Evolutionary conservation across 1,284 basidiomycete species (phyloP).

Genomic region (Irpex rosettiformis): DNA sequence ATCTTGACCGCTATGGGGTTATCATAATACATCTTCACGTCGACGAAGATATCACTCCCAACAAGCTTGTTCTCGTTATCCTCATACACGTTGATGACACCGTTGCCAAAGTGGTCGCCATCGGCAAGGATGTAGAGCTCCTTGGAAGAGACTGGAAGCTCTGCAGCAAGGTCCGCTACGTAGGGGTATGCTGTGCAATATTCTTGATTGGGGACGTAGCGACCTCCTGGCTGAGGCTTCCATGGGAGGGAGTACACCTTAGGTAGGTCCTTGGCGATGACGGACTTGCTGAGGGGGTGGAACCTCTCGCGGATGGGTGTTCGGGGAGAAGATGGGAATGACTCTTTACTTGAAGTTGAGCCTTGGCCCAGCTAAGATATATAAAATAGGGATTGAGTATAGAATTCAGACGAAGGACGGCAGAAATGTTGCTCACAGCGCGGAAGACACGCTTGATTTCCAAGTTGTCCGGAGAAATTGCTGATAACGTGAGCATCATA

Average conservation of each 20-base stretch:
- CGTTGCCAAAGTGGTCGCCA: neutral
- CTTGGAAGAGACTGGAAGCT: neutral
- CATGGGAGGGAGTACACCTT: neutral
- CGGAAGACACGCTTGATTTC: neutral
- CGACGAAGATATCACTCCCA: neutral
- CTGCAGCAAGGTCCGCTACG: neutral
- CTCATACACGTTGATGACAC: neutral
- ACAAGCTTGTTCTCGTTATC: neutral
- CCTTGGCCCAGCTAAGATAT: no score
- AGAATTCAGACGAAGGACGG: no score
- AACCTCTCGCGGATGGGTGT: neutral
- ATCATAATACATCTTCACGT: neutral
- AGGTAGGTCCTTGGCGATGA: neutral
- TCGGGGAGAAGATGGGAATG: neutral
- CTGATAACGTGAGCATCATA: neutral
- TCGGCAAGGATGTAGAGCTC: neutral
- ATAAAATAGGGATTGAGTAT: no score
- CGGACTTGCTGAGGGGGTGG: neutral
- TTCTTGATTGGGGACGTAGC: neutral
- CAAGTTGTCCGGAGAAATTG: neutral
- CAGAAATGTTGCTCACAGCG: neutral
- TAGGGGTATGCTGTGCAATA: neutral
- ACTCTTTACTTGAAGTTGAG: neutral
- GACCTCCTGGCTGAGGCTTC: neutral
- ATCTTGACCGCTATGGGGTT: neutral